Base-by-base conservation (phyloP, 2,329 filamentous ascomycete species). In the Cercospora sojina region DNA sequence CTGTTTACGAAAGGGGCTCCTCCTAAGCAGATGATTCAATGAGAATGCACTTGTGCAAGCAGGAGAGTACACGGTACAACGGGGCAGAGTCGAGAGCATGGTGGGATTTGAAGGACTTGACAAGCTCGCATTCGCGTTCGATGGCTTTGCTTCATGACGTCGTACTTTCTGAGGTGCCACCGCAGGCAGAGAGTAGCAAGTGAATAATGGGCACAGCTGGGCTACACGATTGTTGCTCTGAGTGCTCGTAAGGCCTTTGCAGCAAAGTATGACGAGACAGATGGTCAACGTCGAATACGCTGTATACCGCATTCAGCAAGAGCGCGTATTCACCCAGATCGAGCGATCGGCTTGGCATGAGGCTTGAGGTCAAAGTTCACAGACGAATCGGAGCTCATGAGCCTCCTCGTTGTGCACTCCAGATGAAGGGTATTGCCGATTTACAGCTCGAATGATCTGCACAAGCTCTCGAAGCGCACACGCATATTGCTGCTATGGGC, bases 1-100 rank as follows among this genome's bases (percentile, higher is more conserved):
- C 59, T 62, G 43, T 62, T 53, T 47, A 38, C 59, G 29, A 55
- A 62, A 13, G 47, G 18, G 8, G n/a, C 5, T 49, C 58, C 13
- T 53, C 18, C 20, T 23, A 53, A 29, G 47, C 47, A 53, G 47
- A 53, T n/a, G 47, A 53, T 27, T 53, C 47, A 25, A 53, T 53
- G 47, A 41, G 6, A 29, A 53, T 16, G 47, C 47, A 53, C 47
- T 53, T 29, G 47, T 27, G 47, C 47, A 53, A 53, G 47, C 47
- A 53, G 23, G 8, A 53, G 2, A 8, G 10, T 7, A 53, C 13
- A 23, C 23, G 18, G 3, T 13, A 16, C 20, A 12, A 16, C 6
- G 1, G 47, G 2, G 13, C 20, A 5, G 12, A 2, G 18, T 25
- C 6, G 12, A 20, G 20, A 51, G 18, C 12, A 5, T 23, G 47